Percentiles rank a stretch among this genome's conserved stretches.
phyloP scores from a whole-genome alignment of 768 basidiomycete genomes.

The Lactarius akahatsu region DNA sequence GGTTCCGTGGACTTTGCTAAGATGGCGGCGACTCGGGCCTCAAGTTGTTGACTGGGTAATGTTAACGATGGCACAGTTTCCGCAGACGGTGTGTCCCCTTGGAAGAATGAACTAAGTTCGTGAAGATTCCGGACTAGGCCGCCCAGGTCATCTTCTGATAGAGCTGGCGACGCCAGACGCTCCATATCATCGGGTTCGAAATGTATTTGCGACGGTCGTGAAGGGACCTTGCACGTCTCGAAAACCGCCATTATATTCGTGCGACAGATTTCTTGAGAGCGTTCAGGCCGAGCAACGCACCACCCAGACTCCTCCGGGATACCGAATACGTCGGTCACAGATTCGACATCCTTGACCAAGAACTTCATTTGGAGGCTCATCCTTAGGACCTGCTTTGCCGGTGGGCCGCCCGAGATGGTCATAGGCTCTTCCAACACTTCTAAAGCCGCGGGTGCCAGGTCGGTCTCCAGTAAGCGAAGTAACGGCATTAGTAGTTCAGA shows the following conservation, averaged over 20 bases:
- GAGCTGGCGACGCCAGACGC: constrained; percentile 29
- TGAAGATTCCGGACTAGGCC: constrained; percentile 77
- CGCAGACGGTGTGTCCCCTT: constrained; percentile 39
- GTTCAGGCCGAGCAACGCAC: constrained; percentile 72
- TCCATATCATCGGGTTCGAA: constrained; percentile 65
- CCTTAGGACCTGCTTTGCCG: constrained; percentile 82
- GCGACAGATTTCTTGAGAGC: constrained; percentile 60
- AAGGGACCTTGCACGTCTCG: constrained; percentile 73
- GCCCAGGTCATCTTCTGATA: constrained; percentile 62
- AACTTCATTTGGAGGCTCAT: constrained; percentile 80
- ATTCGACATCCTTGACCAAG: constrained; percentile 47
- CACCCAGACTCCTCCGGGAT: constrained; percentile 82
- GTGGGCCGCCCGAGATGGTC: constrained; percentile 70
- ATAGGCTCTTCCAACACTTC: constrained; percentile 94
- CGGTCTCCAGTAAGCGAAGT: constrained; percentile 82
- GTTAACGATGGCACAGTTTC: constrained; percentile 32
- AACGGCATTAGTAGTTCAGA: constrained; percentile 91
- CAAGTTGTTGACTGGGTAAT: constrained; percentile 59
- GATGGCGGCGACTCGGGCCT: constrained; percentile 79
- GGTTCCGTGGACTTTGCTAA: constrained; percentile 73
- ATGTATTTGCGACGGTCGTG: constrained; percentile 68
- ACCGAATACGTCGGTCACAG: constrained; percentile 74
- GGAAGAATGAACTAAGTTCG: constrained; percentile 73
- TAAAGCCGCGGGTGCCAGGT: constrained; percentile 79
- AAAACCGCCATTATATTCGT: constrained; percentile 83